Conservation (phyloP, 208 protist genomes). For the Wallacemonas sp. region DNA sequence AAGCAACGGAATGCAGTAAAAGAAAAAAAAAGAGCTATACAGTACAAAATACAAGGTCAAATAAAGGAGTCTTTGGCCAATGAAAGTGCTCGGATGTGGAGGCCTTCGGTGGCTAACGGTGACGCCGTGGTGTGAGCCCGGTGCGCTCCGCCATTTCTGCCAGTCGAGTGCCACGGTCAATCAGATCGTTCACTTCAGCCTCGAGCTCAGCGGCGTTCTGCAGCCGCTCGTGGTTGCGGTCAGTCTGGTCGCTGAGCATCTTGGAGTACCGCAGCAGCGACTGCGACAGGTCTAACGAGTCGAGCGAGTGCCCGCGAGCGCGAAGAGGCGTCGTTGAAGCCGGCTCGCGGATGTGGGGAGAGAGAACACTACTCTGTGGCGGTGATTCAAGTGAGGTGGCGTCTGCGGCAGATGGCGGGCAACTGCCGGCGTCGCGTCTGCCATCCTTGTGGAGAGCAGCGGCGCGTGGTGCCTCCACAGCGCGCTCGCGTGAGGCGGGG, state of each 20-base stretch:
- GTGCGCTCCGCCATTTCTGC: neutral
- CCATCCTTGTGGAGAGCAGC: no score
- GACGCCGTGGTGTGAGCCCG: neutral
- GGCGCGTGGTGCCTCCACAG: no score
- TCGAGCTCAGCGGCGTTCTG: slow-evolving; percentile 29
- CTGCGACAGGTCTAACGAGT: slow-evolving; percentile 49
- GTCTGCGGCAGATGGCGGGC: neutral
- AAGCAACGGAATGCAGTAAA: slow-evolving; percentile 16
- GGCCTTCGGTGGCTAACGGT: no score
- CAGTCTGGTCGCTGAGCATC: slow-evolving; percentile 36
- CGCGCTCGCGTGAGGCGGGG: neutral
- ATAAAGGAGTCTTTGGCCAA: no score
- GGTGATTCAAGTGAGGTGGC: neutral
- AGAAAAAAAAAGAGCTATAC: slow-evolving; percentile 1
- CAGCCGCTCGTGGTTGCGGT: slow-evolving; percentile 36
- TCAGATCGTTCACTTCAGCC: slow-evolving; percentile 54
- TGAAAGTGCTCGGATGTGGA: no score
- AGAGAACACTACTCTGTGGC: neutral
- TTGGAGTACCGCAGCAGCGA: slow-evolving; percentile 59
- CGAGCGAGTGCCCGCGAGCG: slow-evolving; percentile 20
- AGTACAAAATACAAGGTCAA: neutral
- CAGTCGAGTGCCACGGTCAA: slow-evolving; percentile 26
- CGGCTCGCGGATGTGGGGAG: neutral
- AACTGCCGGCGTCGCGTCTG: neutral
- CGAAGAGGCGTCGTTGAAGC: slow-evolving; percentile 7